phyloP scores from a whole-genome alignment of 2,329 filamentous ascomycete genomes.

The Rhynchosporium graminicola region DNA sequence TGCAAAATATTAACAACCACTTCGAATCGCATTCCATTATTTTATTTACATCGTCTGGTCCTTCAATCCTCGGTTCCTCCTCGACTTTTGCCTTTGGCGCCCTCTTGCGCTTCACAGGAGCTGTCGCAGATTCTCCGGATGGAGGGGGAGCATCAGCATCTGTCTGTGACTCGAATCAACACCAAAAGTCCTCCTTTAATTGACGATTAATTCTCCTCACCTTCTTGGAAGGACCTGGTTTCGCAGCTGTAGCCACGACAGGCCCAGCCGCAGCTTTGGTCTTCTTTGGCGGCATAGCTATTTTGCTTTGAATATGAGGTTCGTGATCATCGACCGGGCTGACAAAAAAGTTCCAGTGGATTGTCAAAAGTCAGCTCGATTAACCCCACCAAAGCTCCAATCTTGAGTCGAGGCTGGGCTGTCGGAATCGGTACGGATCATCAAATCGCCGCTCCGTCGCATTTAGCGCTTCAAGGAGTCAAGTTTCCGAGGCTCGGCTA shows the following conservation, averaged over 20 bases:
- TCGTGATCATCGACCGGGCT: background rate
- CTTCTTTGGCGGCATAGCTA: constrained; percentile 36
- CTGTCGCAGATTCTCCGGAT: constrained; percentile 16
- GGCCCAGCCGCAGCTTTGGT: constrained; percentile 29
- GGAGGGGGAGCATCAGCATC: constrained; percentile 11
- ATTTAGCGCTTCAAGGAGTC: background rate
- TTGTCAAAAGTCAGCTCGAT: background rate
- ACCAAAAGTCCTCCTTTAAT: background rate
- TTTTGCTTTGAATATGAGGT: constrained; percentile 10
- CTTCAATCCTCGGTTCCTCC: constrained; percentile 24
- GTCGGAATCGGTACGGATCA: background rate
- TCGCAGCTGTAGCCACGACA: constrained; percentile 29
- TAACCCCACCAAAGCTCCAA: constrained; percentile 10
- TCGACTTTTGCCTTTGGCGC: constrained; percentile 25
- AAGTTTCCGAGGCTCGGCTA: constrained; percentile 6
- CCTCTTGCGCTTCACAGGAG: constrained; percentile 34
- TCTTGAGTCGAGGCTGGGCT: background rate
- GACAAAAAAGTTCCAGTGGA: constrained; percentile 10
- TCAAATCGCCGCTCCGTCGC: background rate
- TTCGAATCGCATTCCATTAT: background rate
- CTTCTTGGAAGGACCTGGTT: constrained; percentile 23
- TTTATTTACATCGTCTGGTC: constrained; percentile 36
- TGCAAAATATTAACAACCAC: constrained; percentile 27
- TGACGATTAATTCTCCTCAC: constrained; percentile 15
- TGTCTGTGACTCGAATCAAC: constrained; percentile 16